Conservation (phyloP, 83 land plant species). For the Picea abies region DNA sequence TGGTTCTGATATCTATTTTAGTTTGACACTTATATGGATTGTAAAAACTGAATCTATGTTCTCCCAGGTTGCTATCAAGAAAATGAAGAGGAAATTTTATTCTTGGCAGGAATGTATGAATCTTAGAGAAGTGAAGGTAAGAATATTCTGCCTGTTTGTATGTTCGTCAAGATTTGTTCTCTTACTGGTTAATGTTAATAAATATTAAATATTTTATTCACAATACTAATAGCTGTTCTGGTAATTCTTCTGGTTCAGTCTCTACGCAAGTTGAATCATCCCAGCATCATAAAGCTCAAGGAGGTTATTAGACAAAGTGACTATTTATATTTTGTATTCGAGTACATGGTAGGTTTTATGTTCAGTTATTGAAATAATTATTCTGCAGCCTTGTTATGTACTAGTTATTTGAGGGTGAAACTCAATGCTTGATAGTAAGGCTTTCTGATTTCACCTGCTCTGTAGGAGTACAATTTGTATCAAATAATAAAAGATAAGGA, state of each 20-base stretch:
- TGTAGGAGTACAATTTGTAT: constrained; percentile 85
- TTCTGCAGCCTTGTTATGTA: not conserved
- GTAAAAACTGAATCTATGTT: not conserved
- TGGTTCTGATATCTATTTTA: not conserved
- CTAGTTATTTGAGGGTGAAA: not conserved
- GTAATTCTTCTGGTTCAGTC: constrained; percentile 25
- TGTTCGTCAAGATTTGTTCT: not conserved
- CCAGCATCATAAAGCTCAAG: constrained; percentile 54
- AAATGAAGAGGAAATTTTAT: no score
- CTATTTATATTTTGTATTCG: constrained; percentile 45
- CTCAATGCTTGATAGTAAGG: not conserved
- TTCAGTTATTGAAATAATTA: constrained; percentile 17
- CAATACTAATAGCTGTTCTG: not conserved
- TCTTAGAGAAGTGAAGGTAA: constrained; percentile 44
- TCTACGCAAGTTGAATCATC: constrained; percentile 45
- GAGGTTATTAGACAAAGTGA: constrained; percentile 54
- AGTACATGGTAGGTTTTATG: constrained; percentile 48
- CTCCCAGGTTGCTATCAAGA: not conserved
- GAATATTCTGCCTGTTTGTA: not conserved
- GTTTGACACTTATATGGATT: not conserved
- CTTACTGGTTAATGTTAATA: not conserved
- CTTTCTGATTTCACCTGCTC: not conserved
- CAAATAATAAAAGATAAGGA: constrained; percentile 76
- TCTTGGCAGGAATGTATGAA: constrained; percentile 45
- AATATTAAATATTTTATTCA: not conserved